These are phyloP conservation scores for Aspergillus funiculosus DNA, from an alignment of 495 filamentous ascomycete species.

Conservation along the genomic window DNA sequence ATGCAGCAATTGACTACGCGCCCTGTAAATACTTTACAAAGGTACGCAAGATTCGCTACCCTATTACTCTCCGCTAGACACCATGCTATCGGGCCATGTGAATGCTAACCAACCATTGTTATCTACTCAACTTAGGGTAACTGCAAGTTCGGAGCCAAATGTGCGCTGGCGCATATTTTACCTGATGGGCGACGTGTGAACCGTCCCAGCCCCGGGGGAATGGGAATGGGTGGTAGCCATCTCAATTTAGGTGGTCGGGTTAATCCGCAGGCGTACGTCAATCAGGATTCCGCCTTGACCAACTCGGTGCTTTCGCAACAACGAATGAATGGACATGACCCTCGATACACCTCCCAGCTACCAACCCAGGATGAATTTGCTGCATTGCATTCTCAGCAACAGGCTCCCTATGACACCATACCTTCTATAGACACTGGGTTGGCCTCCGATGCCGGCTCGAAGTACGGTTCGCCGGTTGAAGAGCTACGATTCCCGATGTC, in stretches of 20 bases:
- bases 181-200: constrained; percentile 91
- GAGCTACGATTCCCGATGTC: constrained; percentile 67
- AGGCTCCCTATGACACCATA: constrained; percentile 47
- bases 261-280: constrained; percentile 59
- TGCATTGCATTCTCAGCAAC: constrained; percentile 41
- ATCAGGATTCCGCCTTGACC: constrained; percentile 69
- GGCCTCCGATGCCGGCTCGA: constrained; percentile 67
- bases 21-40: constrained; percentile 98
- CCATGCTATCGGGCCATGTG: too few species aligned
- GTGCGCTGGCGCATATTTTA: constrained; percentile 90
- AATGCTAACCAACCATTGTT: too few species aligned
- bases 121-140: constrained; percentile 82
- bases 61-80: neutral
- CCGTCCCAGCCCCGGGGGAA: constrained; percentile 41
- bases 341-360: constrained; percentile 35
- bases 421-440: constrained; percentile 78
- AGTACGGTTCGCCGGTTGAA: constrained; percentile 83
- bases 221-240: constrained; percentile 45
- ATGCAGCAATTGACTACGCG: constrained; percentile 70
- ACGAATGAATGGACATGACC: constrained; percentile 46
- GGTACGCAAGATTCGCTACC: constrained; percentile 47
- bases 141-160: constrained; percentile 98
- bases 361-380: constrained; percentile 38
- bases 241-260: constrained; percentile 67
- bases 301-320: constrained; percentile 77